Conservation (phyloP, 805 yeast species). For the Sporopachydermia lactativora region DNA sequence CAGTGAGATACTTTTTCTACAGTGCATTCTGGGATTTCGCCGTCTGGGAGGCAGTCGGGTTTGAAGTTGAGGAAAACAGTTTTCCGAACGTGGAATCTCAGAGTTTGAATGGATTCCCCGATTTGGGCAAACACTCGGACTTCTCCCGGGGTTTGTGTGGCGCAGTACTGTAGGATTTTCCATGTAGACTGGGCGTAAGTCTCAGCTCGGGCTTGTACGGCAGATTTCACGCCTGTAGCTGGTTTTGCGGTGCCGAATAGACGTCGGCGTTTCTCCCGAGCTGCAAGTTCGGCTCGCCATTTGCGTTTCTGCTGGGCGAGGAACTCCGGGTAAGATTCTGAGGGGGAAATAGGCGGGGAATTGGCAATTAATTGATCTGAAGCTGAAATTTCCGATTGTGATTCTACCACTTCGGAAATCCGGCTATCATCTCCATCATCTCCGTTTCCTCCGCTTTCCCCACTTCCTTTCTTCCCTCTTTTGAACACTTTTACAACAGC, state of each 20-base stretch:
- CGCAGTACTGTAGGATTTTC: slow-evolving; percentile 68
- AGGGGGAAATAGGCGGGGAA: neutral
- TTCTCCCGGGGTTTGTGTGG: slow-evolving; percentile 53
- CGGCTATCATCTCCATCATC: slow-evolving; percentile 40
- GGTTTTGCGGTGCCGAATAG: slow-evolving; percentile 64
- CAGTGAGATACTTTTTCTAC: slow-evolving; percentile 44
- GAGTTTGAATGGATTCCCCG: slow-evolving; percentile 57
- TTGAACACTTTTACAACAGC: slow-evolving; percentile 10
- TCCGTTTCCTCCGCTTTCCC: slow-evolving; percentile 44
- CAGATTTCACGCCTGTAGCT: slow-evolving; percentile 25
- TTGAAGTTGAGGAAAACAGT: slow-evolving; percentile 56
- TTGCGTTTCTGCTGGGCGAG: slow-evolving; percentile 69
- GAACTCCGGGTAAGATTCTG: slow-evolving; percentile 40
- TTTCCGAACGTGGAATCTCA: slow-evolving; percentile 63
- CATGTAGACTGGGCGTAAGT: slow-evolving; percentile 64
- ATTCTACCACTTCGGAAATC: neutral
- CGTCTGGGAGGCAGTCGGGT: slow-evolving; percentile 26
- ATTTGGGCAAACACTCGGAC: slow-evolving; percentile 59
- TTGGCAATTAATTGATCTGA: neutral
- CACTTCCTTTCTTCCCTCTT: slow-evolving; percentile 9
- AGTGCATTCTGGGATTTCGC: slow-evolving; percentile 33
- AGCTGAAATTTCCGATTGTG: too few species aligned
- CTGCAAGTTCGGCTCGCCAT: slow-evolving; percentile 71
- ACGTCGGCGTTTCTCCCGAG: slow-evolving; percentile 54
- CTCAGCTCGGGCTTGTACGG: slow-evolving; percentile 66